Base-by-base conservation (phyloP, 208 protist genomes). In the Polymyxa betae region DNA sequence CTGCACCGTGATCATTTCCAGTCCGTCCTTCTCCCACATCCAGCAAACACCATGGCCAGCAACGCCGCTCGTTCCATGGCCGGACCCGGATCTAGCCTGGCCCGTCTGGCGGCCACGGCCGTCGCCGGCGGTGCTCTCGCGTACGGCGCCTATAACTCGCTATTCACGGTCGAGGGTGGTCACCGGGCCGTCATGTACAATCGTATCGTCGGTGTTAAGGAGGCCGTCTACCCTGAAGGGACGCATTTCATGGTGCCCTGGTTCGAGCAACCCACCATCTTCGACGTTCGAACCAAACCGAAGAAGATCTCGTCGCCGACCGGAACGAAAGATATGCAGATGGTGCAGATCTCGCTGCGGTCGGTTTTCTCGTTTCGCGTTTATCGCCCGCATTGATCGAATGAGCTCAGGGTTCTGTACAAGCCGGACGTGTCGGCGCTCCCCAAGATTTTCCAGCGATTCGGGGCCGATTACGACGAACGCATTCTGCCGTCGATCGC, bases 141-240 rank as follows among this genome's bases (percentile, higher is more conserved):
- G n/a, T 82, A 82, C 72, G 72, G 72, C n/a, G 72, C 16, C 5
- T 91, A 90, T 46, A 90, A 90, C 87, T 52, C 60, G 10, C 90
- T 91, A 44, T 93, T 77, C 78, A 93, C 91, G 45, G 91, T 99
- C 44, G 96, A 98, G 43, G 97, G 97, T 94, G 98, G 98, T 88
- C 98, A 97, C 92, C 96, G 97, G 68, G 98, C 97, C 20, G 96
- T 99, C 52, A 97, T 99, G 91, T 99, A 98, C 94, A 99, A 98
- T 94, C 95, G 97, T 92, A 95, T 98, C 90, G 95, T 94, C 43
- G 98, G 98, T 52, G 94, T 99, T 38, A 95, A 96, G 88, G 92
- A 97, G 91, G 88, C 89, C 35, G 97, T 98, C 38, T 98, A 97
- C 90, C 96, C 20, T 5, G 93, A 94, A 90, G 93, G 93, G 5